These are phyloP conservation scores for Nakaseomyces delphensis DNA, from an alignment of 1,139 yeast species.

Conservation along the genomic window DNA sequence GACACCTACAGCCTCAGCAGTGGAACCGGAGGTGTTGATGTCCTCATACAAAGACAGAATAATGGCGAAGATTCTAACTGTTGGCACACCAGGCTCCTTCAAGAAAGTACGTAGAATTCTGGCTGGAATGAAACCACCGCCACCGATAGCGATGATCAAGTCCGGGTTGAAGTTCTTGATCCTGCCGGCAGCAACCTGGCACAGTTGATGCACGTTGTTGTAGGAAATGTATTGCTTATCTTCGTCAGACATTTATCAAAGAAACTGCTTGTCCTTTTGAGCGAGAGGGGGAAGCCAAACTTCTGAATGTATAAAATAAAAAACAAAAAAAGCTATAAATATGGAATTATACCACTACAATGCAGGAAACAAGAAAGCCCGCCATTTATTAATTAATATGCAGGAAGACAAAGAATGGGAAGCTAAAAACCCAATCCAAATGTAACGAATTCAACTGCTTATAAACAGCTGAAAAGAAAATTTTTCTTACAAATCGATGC, in stretches of 20 bases:
- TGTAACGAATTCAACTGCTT: neutral
- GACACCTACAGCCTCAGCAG: slow-evolving; percentile 45
- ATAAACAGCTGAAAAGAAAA: neutral
- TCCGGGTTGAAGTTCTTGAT: slow-evolving; percentile 44
- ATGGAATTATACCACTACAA: neutral
- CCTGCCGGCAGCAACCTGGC: slow-evolving; percentile 46
- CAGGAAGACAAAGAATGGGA: slow-evolving; percentile 4
- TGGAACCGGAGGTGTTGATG: slow-evolving; percentile 38
- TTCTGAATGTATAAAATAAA: too few relatives aligned
- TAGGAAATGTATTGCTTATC: slow-evolving; percentile 51
- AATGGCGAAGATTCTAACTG: slow-evolving; percentile 57
- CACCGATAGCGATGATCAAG: slow-evolving; percentile 57
- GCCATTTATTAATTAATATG: neutral
- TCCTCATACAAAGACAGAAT: slow-evolving; percentile 56
- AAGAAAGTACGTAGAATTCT: slow-evolving; percentile 54
- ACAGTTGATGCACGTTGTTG: slow-evolving; percentile 53
- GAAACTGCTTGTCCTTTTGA: too few relatives aligned
- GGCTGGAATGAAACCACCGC: slow-evolving; percentile 64
- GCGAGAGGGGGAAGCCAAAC: too few relatives aligned
- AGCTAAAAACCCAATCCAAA: neutral
- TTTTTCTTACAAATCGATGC: slow-evolving; percentile 2
- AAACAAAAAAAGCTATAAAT: neutral
- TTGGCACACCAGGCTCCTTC: slow-evolving; percentile 46
- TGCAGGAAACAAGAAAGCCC: neutral
- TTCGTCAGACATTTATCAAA: slow-evolving; percentile 25